A percentile compares a stretch with the other conserved stretches of the same genome.
phyloP scores from a whole-genome alignment of 768 basidiomycete genomes.

The Boletus vermiculosoides region DNA sequence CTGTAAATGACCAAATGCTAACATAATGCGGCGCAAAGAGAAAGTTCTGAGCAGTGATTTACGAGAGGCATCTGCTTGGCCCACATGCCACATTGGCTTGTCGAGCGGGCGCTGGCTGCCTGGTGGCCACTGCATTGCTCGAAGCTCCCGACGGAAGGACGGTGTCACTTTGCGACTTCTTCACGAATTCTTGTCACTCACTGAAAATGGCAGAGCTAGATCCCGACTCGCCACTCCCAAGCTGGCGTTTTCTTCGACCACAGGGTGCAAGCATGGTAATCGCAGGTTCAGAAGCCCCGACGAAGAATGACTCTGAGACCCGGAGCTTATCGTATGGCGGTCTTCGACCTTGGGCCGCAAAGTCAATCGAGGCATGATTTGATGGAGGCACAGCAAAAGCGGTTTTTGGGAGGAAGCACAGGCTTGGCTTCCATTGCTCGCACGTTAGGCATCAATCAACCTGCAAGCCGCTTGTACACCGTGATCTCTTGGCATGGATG shows the following conservation, averaged over 20 bases:
- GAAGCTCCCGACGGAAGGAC: not conserved
- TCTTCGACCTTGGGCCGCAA: not conserved
- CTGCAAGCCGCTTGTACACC: not conserved
- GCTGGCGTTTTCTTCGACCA: not conserved
- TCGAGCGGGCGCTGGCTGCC: not conserved
- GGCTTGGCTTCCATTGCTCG: not conserved
- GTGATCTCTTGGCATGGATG: constrained; percentile 4
- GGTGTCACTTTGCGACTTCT: not conserved
- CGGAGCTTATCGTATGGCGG: not conserved
- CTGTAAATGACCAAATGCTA: constrained; percentile 9
- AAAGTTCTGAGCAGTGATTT: not conserved
- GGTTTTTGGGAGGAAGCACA: not conserved
- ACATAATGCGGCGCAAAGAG: constrained; percentile 7
- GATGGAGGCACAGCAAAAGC: constrained; percentile 7
- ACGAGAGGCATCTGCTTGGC: not conserved
- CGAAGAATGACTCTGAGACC: too few relatives aligned
- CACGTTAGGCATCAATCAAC: not conserved
- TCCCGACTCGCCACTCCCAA: not conserved
- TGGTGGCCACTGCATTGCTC: not conserved
- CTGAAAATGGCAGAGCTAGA: not conserved
- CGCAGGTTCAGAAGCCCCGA: constrained; percentile 1
- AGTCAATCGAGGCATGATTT: not conserved
- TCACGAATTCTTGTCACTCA: not conserved
- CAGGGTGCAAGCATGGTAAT: not conserved
- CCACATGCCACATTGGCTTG: constrained; percentile 1